Evolutionary conservation across 345 rosid species (phyloP).

Genomic region (Viola odorata): DNA sequence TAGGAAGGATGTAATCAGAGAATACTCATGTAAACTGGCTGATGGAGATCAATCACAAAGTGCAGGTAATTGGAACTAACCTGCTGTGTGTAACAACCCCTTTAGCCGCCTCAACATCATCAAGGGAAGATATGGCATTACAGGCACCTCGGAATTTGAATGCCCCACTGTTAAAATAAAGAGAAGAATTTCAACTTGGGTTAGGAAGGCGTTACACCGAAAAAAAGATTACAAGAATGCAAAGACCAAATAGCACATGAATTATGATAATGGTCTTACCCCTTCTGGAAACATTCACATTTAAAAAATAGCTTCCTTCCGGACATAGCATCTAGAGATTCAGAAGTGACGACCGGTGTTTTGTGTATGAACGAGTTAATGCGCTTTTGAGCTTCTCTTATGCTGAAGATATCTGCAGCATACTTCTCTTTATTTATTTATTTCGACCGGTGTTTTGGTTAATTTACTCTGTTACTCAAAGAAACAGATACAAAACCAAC

Average conservation of each 20-base stretch:
- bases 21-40: constrained; percentile 5
- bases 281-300: constrained; percentile 88
- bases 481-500: too few species aligned
- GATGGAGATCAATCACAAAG: background rate
- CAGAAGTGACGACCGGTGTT: constrained; percentile 74
- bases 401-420: constrained; percentile 75
- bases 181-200: background rate
- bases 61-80: constrained; percentile 22
- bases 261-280: constrained; percentile 37
- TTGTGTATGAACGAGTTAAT: constrained; percentile 52
- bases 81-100: constrained; percentile 96
- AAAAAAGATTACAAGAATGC: background rate
- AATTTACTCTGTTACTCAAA: too few species aligned
- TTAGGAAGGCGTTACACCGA: background rate
- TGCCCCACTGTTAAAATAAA: constrained; percentile 54
- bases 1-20: constrained; percentile 17
- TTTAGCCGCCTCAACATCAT: constrained; percentile 56
- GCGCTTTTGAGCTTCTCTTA: constrained; percentile 60
- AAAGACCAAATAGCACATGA: background rate
- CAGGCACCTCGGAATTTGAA: constrained; percentile 94
- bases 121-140: constrained; percentile 74
- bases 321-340: constrained; percentile 49
- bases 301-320: constrained; percentile 71
- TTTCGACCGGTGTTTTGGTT: too few species aligned
- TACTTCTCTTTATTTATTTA: constrained; percentile 45